A percentile compares a stretch with the other conserved stretches of the same genome.
These are phyloP conservation scores for Fusarium verrucosum DNA, from an alignment of 2,329 filamentous ascomycete species.

Conservation along the genomic window DNA sequence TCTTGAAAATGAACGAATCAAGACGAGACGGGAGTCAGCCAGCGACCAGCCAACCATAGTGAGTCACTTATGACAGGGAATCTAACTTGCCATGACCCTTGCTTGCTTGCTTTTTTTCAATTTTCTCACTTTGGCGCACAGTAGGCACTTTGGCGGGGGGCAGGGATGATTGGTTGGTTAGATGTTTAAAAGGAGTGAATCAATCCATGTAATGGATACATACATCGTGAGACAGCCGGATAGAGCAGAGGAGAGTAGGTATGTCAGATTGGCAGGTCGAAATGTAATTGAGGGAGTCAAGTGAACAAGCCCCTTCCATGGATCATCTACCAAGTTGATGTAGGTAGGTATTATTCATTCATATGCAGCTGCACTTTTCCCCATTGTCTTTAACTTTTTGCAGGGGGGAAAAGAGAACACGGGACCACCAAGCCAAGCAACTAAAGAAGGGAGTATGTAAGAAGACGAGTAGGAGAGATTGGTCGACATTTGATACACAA, in stretches of 20 bases:
- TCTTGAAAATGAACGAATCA: constrained; percentile 32
- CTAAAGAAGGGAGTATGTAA: constrained; percentile 22
- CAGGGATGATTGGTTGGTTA: constrained; percentile 19
- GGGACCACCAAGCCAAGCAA: constrained; percentile 26
- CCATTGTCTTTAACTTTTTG: constrained; percentile 11
- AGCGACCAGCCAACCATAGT: constrained; percentile 35
- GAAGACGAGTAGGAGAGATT: constrained; percentile 5
- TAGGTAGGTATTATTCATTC: no score
- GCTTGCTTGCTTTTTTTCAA: no score
- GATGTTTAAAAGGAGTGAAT: constrained; percentile 29
- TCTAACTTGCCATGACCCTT: constrained; percentile 25
- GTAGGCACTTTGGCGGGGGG: constrained; percentile 21
- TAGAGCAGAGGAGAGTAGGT: constrained; percentile 1
- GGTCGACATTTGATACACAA: constrained; percentile 3
- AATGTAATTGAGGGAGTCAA: constrained; percentile 8
- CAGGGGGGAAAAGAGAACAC: constrained; percentile 6
- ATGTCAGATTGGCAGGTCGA: constrained; percentile 23
- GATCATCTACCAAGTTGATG: neutral
- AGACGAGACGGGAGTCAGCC: neutral
- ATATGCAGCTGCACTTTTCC: constrained; percentile 7
- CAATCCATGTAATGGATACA: constrained; percentile 20
- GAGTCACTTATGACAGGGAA: constrained; percentile 18
- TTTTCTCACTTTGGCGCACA: constrained; percentile 18
- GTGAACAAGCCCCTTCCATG: neutral
- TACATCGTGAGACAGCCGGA: constrained; percentile 32